Evolutionary conservation across 2,329 filamentous ascomycete genomes (phyloP).

Genomic region (Fusarium vanettenii): DNA sequence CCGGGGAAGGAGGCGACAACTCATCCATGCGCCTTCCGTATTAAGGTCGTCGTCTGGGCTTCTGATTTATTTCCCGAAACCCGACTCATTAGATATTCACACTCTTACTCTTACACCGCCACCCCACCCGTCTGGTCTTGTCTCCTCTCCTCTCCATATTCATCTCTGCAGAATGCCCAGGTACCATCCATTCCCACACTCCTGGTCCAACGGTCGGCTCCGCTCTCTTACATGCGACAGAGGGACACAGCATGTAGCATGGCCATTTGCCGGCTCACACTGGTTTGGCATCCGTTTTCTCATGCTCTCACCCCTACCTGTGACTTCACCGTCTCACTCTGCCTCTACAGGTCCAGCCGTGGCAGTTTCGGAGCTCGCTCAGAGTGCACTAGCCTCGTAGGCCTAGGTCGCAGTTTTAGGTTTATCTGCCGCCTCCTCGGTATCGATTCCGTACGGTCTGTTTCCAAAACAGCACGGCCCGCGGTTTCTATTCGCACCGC

Average conservation of each 20-base stretch:
- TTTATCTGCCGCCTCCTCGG: slow-evolving; percentile 40
- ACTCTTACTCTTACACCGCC: not conserved
- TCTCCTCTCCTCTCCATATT: not conserved
- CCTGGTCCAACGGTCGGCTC: slow-evolving; percentile 23
- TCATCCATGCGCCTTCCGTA: slow-evolving; percentile 9
- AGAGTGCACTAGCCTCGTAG: slow-evolving; percentile 8
- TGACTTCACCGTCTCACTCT: slow-evolving; percentile 12
- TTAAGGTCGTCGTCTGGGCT: slow-evolving; percentile 5
- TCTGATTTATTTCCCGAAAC: slow-evolving; percentile 29
- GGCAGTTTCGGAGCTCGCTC: not conserved
- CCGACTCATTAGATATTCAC: not conserved
- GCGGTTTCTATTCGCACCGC: slow-evolving; percentile 17
- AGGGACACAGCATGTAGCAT: not conserved
- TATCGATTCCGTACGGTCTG: slow-evolving; percentile 41
- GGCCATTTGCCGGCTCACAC: slow-evolving; percentile 24
- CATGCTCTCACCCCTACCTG: not conserved
- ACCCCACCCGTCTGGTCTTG: not conserved
- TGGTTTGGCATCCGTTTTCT: slow-evolving; percentile 5
- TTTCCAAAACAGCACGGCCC: slow-evolving; percentile 16
- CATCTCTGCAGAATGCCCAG: not conserved
- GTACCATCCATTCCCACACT: not conserved
- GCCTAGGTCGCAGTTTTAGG: slow-evolving; percentile 25
- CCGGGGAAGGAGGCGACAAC: slow-evolving; percentile 15
- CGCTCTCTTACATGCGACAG: slow-evolving; percentile 30
- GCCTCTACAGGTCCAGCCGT: slow-evolving; percentile 26